A percentile compares a stretch with the other conserved stretches of the same genome.
These are phyloP conservation scores for Tricholoma flavovirens DNA, from an alignment of 768 basidiomycete genomes.

Conservation along the genomic window DNA sequence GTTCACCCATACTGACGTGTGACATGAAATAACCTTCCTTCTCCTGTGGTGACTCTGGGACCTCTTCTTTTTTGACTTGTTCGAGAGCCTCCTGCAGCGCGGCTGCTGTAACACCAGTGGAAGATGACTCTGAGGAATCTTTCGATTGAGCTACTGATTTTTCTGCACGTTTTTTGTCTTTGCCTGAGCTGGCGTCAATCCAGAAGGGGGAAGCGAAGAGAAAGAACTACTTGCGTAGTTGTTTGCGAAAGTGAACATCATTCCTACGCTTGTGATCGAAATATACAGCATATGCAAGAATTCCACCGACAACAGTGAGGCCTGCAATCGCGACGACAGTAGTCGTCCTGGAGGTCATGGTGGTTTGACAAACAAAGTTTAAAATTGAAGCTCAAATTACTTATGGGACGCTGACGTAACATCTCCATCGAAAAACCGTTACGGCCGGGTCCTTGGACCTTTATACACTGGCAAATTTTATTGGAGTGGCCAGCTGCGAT, in stretches of 20 bases:
- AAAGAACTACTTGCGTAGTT: conserved; percentile 58
- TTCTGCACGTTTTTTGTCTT: conserved; percentile 86
- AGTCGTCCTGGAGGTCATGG: conserved; percentile 35
- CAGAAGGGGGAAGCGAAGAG: conserved; percentile 1
- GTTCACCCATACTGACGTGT: conserved; percentile 85
- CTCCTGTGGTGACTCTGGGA: conserved; percentile 64
- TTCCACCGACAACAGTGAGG: conserved; percentile 47
- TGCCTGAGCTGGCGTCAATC: conserved; percentile 47
- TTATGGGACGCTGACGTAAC: conserved; percentile 15
- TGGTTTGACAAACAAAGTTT: conserved; percentile 10
- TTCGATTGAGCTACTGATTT: conserved; percentile 56
- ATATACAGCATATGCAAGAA: conserved; percentile 81
- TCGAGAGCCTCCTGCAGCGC: conserved; percentile 61
- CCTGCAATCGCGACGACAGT: conserved; percentile 41
- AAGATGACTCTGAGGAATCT: conserved; percentile 19
- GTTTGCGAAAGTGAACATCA: conserved; percentile 82
- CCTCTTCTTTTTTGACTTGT: conserved; percentile 61
- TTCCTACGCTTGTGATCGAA: conserved; percentile 94
- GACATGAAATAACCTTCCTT: conserved; percentile 90
- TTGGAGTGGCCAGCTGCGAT: not conserved
- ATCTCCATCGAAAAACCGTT: not conserved
- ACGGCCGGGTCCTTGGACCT: no score
- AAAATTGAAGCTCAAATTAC: not conserved
- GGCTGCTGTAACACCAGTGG: conserved; percentile 35
- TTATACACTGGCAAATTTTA: not conserved